Base-by-base conservation (phyloP, 192 early-diverging fungal genomes). In the Coemansia aciculifera region DNA sequence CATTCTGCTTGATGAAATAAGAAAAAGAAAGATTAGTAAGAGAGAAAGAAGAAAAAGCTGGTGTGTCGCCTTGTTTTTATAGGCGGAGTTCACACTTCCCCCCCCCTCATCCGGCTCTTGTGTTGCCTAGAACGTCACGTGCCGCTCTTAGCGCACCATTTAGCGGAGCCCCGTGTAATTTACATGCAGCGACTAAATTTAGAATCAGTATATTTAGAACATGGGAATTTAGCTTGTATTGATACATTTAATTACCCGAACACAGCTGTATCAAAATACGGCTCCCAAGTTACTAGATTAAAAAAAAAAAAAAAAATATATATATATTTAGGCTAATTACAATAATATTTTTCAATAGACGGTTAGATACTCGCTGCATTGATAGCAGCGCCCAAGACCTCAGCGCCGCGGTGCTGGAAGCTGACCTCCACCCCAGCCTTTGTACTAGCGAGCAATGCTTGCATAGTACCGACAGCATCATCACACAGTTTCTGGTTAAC, bases 321-420 rank as follows among this genome's bases (percentile, higher is more conserved):
- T 24, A 67, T 43, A 15, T 29, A 15, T 23, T 27, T 52, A n/a
- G 23, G 23, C 46, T 52, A 52, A 27, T 27, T 52, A 52, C 39
- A 63, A 29, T 42, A 68, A 46, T 27, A 56, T 27, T 37, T 27
- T 27, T 27, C 27, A 27, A 27, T 27, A 27, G 2, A 27, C 27
- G 2, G 27, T 27, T 57, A 67, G 29, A 61, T n/a, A 63, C 64
- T 56, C 23, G 71, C 72, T 5, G 77, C 77, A 32, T 71, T 72
- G 48, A 79, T 59, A 4, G 77, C 72, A 23, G 77, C 77, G 7
- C 77, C 77, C 49, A 72, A 9, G 2, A 71, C 61, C 17, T 79
- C 77, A 1, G 68, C 56, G 15, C 61, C 36, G 11, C 69, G 61
- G 11, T 48, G 23, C 49, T 79, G 77, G 54, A 74, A 39, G 12